phyloP scores from a whole-genome alignment of 2,329 filamentous ascomycete species.

The Stemphylium lycopersici region DNA sequence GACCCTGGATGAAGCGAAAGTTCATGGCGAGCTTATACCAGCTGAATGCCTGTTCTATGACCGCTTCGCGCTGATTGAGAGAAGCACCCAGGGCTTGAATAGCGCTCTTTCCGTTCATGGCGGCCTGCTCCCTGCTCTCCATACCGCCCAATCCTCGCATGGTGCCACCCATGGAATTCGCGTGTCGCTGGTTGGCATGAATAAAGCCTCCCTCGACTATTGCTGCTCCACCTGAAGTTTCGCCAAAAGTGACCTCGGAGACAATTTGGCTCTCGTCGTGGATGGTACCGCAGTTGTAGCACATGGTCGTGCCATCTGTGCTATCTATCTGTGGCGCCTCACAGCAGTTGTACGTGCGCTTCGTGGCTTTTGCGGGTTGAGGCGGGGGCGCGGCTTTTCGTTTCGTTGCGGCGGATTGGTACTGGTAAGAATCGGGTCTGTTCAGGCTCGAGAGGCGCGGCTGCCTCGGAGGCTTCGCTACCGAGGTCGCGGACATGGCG shows the following conservation, averaged over 20 bases:
- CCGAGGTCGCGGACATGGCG: slow-evolving; percentile 28
- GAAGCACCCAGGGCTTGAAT: slow-evolving; percentile 49
- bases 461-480: slow-evolving; percentile 21
- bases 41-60: slow-evolving; percentile 48
- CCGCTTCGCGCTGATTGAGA: slow-evolving; percentile 46
- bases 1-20: slow-evolving; percentile 68
- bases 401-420: slow-evolving; percentile 28
- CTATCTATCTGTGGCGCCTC: slow-evolving; percentile 31
- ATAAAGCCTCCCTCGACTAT: slow-evolving; percentile 91
- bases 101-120: slow-evolving; percentile 60
- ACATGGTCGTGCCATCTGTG: slow-evolving; percentile 50
- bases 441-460: slow-evolving; percentile 37
- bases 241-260: slow-evolving; percentile 88
- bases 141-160: slow-evolving; percentile 56
- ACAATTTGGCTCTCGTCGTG: slow-evolving; percentile 89
- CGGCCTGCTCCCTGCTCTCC: slow-evolving; percentile 66
- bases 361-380: slow-evolving; percentile 20
- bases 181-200: slow-evolving; percentile 81
- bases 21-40: slow-evolving; percentile 61
- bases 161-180: slow-evolving; percentile 62
- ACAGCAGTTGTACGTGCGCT: slow-evolving; percentile 36
- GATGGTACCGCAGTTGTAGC: slow-evolving; percentile 82
- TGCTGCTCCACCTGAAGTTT: slow-evolving; percentile 82
- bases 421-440: slow-evolving; percentile 20
- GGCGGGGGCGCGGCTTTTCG: slow-evolving; percentile 26